Conservation (phyloP, 2,329 filamentous ascomycete genomes). For the Botrytis aclada region DNA sequence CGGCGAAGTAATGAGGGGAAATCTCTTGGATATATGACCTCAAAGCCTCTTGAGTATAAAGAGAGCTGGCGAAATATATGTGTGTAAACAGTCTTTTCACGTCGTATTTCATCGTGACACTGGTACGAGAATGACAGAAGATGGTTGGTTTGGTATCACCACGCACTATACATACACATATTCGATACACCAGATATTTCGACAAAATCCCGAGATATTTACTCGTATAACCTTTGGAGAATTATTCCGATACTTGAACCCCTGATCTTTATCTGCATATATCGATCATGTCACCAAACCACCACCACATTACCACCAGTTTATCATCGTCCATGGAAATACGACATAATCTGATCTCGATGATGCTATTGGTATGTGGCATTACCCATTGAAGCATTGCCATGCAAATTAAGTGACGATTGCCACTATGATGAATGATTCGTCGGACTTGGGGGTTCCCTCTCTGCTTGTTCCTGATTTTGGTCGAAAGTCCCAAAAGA, state of each 20-base stretch:
- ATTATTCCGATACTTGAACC: neutral
- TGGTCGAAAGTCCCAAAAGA: neutral
- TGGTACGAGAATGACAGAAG: neutral
- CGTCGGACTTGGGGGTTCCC: neutral
- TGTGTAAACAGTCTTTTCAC: neutral
- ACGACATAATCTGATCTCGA: conserved; percentile 5
- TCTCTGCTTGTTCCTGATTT: neutral
- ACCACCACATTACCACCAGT: neutral
- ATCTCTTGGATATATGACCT: neutral
- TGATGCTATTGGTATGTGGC: neutral
- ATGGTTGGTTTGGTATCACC: neutral
- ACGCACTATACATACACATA: neutral
- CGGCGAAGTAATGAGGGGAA: neutral
- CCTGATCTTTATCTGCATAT: conserved; percentile 8
- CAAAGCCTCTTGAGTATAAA: too few relatives aligned
- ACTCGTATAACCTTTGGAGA: neutral
- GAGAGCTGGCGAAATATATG: neutral
- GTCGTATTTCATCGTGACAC: conserved; percentile 7
- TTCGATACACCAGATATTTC: neutral
- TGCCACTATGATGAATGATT: neutral
- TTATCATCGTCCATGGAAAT: neutral
- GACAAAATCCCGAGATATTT: neutral
- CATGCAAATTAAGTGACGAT: neutral
- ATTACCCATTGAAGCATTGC: neutral
- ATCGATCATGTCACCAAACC: neutral